Percentiles rank a stretch among this genome's conserved stretches.
Conservation (phyloP, 352 stramenopile genomes). For the Globisporangium uncinulatum region DNA sequence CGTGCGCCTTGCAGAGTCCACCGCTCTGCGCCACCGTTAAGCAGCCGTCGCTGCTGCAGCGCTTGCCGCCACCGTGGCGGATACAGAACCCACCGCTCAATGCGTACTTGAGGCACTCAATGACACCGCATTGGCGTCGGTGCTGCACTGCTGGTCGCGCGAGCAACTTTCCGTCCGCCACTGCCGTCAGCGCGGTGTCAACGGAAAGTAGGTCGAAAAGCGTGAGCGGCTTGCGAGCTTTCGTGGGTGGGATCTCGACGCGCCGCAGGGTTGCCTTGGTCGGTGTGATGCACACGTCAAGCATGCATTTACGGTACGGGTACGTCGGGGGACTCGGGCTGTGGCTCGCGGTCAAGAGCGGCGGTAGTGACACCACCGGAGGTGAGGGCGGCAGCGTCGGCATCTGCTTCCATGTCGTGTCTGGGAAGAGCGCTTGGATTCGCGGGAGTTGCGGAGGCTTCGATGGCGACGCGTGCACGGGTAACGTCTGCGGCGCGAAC, state of each 20-base stretch:
- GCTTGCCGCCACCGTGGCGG: conserved; percentile 69
- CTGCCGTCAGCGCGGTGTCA: conserved; percentile 6
- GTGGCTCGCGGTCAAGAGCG: background rate
- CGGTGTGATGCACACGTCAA: conserved; percentile 30
- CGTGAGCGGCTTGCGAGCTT: conserved; percentile 36
- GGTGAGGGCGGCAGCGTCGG: background rate
- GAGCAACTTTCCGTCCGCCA: background rate
- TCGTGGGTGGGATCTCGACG: conserved; percentile 11
- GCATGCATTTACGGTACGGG: conserved; percentile 16
- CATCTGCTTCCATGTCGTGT: background rate
- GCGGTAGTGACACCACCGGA: background rate
- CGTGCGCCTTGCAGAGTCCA: conserved; percentile 78
- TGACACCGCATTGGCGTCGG: conserved; percentile 54
- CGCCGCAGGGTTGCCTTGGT: conserved; percentile 18
- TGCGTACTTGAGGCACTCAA: conserved; percentile 58
- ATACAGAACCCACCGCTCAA: conserved; percentile 70
- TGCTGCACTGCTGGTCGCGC: conserved; percentile 23
- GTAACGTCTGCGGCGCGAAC: background rate
- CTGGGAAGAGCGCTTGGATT: conserved; percentile 13
- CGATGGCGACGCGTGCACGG: background rate
- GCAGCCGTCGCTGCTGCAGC: conserved; percentile 49
- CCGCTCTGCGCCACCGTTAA: conserved; percentile 73
- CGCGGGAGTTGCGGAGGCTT: conserved; percentile 1
- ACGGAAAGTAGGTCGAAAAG: conserved; percentile 47
- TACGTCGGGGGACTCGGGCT: conserved; percentile 4